Evolutionary conservation across 768 basidiomycete species (phyloP).

Genomic region (Termitomyces sp.): DNA sequence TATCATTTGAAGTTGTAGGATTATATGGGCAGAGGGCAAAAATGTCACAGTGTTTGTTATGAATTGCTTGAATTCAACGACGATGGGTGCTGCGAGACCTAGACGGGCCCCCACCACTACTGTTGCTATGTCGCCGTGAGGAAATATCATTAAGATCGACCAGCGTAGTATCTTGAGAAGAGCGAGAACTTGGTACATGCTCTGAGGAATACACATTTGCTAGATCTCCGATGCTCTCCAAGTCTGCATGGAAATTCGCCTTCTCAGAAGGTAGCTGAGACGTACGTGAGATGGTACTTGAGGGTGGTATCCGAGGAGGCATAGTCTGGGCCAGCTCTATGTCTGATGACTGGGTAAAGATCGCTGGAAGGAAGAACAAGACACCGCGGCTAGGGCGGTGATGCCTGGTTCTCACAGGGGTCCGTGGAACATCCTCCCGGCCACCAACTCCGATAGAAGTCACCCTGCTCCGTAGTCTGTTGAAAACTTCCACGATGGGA

Average conservation of each 20-base stretch:
- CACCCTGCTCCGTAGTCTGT: slow-evolving; percentile 55
- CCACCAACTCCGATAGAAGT: slow-evolving; percentile 36
- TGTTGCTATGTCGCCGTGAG: slow-evolving; percentile 20
- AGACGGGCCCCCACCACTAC: slow-evolving; percentile 14
- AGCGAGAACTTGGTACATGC: slow-evolving; percentile 10
- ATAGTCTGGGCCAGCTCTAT: slow-evolving; percentile 38
- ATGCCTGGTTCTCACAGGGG: slow-evolving; percentile 46
- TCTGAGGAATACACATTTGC: slow-evolving; percentile 8
- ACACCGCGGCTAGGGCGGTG: slow-evolving; percentile 52
- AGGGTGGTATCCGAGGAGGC: slow-evolving; percentile 20
- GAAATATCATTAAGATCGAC: slow-evolving; percentile 16
- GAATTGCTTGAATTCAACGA: slow-evolving; percentile 16
- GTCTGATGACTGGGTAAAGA: slow-evolving; percentile 56
- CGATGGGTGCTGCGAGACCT: slow-evolving; percentile 19
- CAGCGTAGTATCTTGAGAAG: slow-evolving; percentile 16
- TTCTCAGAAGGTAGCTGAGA: slow-evolving; percentile 44
- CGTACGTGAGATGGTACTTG: slow-evolving; percentile 18
- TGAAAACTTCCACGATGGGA: slow-evolving; percentile 50
- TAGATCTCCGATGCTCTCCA: slow-evolving; percentile 27
- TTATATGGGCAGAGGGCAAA: slow-evolving; percentile 3
- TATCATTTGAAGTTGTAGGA: slow-evolving; percentile 7
- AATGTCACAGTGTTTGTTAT: slow-evolving; percentile 6
- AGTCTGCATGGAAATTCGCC: slow-evolving; percentile 30
- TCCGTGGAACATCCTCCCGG: slow-evolving; percentile 38
- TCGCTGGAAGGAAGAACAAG: slow-evolving; percentile 79